Conservation (phyloP, 768 basidiomycete species). For the Mycena kentingensis region DNA sequence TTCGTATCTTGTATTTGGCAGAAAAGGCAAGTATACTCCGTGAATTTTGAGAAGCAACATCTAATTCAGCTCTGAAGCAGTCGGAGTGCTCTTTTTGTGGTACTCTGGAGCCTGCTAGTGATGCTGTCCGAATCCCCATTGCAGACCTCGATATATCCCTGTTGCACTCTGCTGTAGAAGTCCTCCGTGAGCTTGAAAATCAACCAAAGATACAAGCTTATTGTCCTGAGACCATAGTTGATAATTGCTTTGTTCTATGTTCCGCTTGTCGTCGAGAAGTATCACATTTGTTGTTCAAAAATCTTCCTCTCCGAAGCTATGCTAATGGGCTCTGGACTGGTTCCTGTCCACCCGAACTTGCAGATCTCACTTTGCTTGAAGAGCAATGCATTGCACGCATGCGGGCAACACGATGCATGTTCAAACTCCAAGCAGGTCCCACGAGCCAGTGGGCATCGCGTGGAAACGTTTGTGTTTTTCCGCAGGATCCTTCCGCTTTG, state of each 20-base stretch:
- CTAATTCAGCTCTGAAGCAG: not conserved
- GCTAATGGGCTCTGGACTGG: conserved; percentile 28
- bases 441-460: conserved; percentile 23
- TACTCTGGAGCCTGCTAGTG: not conserved
- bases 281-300: not conserved
- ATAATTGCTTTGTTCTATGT: conserved; percentile 5
- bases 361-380: conserved; percentile 20
- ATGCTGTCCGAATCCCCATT: not conserved
- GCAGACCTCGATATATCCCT: conserved; percentile 9
- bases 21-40: conserved; percentile 7
- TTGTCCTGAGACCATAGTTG: not conserved
- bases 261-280: not conserved
- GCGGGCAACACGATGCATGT: conserved; percentile 20
- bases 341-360: conserved; percentile 13
- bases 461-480: conserved; percentile 26
- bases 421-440: conserved; percentile 19
- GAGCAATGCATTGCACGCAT: conserved; percentile 25
- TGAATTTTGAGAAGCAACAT: conserved; percentile 6
- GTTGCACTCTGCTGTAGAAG: conserved; percentile 5
- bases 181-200: not conserved
- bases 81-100: conserved; percentile 17
- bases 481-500: conserved; percentile 20
- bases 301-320: conserved; percentile 24
- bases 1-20: not conserved
- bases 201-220: conserved; percentile 7